These are phyloP conservation scores for Pestalotiopsis sp. DNA, from an alignment of 2,329 filamentous ascomycete species.

Conservation along the genomic window DNA sequence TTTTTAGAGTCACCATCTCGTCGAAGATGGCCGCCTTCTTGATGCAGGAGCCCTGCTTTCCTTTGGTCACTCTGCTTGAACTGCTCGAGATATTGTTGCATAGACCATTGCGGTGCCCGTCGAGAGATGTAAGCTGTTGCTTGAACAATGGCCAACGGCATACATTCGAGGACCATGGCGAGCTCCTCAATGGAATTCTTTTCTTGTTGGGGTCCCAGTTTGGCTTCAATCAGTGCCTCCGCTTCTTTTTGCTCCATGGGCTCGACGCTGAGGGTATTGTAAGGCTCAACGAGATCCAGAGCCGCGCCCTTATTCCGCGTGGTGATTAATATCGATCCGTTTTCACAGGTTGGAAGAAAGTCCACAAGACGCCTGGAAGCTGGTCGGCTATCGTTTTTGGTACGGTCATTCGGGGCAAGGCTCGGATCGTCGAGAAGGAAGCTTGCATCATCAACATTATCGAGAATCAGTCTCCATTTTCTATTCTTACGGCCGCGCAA, in stretches of 20 bases:
- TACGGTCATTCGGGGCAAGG: slow-evolving; percentile 25
- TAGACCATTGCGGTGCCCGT: slow-evolving; percentile 29
- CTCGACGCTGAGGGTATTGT: slow-evolving; percentile 28
- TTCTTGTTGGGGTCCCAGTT: slow-evolving; percentile 20
- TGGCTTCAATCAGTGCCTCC: slow-evolving; percentile 33
- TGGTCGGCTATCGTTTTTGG: slow-evolving; percentile 17
- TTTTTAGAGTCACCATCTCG: slow-evolving; percentile 36
- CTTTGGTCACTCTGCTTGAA: slow-evolving; percentile 34
- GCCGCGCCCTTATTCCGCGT: slow-evolving; percentile 17
- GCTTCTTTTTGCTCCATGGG: slow-evolving; percentile 30
- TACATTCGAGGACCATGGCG: slow-evolving; percentile 29
- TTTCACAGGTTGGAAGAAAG: slow-evolving; percentile 12
- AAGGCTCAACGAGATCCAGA: slow-evolving; percentile 23
- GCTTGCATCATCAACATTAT: slow-evolving; percentile 38
- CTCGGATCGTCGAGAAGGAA: slow-evolving; percentile 26
- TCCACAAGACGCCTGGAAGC: background rate
- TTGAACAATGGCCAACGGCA: slow-evolving; percentile 22
- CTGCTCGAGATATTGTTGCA: slow-evolving; percentile 39
- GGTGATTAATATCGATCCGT: slow-evolving; percentile 35
- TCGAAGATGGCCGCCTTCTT: slow-evolving; percentile 33
- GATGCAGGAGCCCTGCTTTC: slow-evolving; percentile 19
- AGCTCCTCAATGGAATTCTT: slow-evolving; percentile 23
- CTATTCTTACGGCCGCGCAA: slow-evolving; percentile 30
- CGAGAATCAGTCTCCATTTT: slow-evolving; percentile 38
- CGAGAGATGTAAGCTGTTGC: slow-evolving; percentile 36